Evolutionary conservation across 768 basidiomycete species (phyloP).

Genomic region (Serendipita sp.): DNA sequence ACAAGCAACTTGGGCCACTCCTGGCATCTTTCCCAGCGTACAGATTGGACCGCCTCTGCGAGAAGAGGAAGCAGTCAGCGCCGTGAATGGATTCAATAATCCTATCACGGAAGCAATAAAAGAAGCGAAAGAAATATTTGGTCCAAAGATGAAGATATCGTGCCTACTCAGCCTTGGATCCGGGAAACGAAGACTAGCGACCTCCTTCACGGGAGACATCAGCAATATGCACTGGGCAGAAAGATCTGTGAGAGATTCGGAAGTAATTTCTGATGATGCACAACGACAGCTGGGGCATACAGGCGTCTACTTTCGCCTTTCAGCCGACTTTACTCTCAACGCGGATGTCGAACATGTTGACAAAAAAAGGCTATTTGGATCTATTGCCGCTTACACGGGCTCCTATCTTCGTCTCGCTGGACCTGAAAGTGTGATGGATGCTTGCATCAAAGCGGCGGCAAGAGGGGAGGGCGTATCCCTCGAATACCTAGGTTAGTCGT

Average conservation of each 20-base stretch:
- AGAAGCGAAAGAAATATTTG: background rate
- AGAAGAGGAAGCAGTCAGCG: background rate
- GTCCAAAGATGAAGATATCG: background rate
- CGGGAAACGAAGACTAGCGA: background rate
- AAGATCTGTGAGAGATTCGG: background rate
- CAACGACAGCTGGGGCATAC: background rate
- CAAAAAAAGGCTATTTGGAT: background rate
- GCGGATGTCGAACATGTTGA: background rate
- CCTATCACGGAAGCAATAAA: background rate
- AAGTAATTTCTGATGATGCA: background rate
- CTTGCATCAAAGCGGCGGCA: background rate
- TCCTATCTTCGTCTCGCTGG: background rate
- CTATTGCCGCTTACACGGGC: background rate
- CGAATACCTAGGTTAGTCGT: background rate
- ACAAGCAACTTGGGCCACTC: background rate
- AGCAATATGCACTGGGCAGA: background rate
- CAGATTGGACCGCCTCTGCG: background rate
- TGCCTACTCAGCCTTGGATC: background rate
- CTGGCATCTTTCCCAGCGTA: background rate
- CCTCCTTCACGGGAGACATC: background rate
- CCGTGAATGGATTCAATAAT: background rate
- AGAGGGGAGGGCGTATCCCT: background rate
- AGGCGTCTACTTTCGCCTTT: background rate
- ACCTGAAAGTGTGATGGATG: background rate
- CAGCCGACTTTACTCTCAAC: background rate